Evolutionary conservation across 1,139 yeast genomes (phyloP).

Genomic region (Geotrichum restrictum): DNA sequence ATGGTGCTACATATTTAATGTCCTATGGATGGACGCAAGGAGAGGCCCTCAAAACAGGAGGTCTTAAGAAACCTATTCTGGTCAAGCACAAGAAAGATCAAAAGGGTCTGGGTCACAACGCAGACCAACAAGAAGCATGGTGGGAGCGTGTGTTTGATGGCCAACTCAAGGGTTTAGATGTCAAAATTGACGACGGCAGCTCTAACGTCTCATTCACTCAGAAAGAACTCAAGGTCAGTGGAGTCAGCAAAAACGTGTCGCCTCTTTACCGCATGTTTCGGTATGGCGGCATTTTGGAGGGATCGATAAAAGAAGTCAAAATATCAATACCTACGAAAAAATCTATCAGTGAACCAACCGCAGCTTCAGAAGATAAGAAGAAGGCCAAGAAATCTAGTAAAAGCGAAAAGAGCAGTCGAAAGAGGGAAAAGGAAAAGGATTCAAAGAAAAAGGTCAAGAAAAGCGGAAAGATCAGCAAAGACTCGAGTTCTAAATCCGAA

Average conservation of each 20-base stretch:
- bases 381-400: slow-evolving; percentile 24
- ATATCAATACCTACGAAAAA: slow-evolving; percentile 28
- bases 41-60: slow-evolving; percentile 74
- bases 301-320: slow-evolving; percentile 51
- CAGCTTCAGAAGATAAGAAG: slow-evolving; percentile 24
- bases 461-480: slow-evolving; percentile 7
- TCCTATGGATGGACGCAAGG: slow-evolving; percentile 93
- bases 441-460: slow-evolving; percentile 3
- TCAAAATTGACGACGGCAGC: slow-evolving; percentile 40
- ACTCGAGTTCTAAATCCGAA: slow-evolving; percentile 10
- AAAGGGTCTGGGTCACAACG: slow-evolving; percentile 79
- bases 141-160: slow-evolving; percentile 96
- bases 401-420: slow-evolving; percentile 14
- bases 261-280: slow-evolving; percentile 64
- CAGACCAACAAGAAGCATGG: slow-evolving; percentile 80
- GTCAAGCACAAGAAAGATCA: slow-evolving; percentile 88
- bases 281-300: slow-evolving; percentile 76
- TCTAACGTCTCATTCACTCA: slow-evolving; percentile 36
- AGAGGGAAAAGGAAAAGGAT: slow-evolving; percentile 10
- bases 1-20: slow-evolving; percentile 66
- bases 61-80: slow-evolving; percentile 76
- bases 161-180: slow-evolving; percentile 74
- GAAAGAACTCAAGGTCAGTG: slow-evolving; percentile 35
- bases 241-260: slow-evolving; percentile 41
- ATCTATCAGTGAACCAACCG: slow-evolving; percentile 25